phyloP scores from a whole-genome alignment of 176 grass and related monocot genomes.

The Oryza longistaminata region DNA sequence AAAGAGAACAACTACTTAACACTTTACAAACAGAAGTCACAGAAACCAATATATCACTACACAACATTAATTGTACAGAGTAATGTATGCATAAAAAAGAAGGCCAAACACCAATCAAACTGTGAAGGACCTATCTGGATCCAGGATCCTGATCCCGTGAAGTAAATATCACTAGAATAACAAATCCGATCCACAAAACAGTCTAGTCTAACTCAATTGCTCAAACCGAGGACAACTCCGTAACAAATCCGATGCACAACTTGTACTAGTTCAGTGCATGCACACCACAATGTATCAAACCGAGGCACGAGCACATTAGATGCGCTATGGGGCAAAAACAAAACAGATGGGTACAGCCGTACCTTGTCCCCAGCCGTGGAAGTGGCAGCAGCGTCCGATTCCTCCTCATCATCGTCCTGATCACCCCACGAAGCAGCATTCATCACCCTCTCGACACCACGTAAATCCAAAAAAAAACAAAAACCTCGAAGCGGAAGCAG shows the following conservation, averaged over 20 bases:
- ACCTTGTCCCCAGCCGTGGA: conserved; percentile 31
- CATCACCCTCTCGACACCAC: not conserved
- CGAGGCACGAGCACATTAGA: not conserved
- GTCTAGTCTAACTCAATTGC: not conserved
- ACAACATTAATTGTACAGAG: not conserved
- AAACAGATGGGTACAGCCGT: not conserved
- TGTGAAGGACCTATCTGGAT: not conserved
- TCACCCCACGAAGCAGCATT: not conserved
- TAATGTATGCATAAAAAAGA: not conserved
- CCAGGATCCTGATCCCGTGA: not conserved
- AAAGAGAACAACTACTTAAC: not conserved
- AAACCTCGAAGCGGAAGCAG: not conserved
- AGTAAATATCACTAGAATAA: not conserved
- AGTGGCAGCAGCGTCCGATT: conserved; percentile 25
- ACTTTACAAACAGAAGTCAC: not conserved
- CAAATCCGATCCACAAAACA: not conserved
- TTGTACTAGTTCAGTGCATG: conserved; percentile 2
- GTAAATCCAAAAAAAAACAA: conserved; percentile 7
- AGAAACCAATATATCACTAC: not conserved
- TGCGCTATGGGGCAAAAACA: not conserved
- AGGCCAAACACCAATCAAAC: not conserved
- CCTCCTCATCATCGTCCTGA: conserved; percentile 46
- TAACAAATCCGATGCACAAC: not conserved
- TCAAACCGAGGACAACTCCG: no score
- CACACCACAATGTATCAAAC: not conserved